Evolutionary conservation across 2,329 filamentous ascomycete species (phyloP), one percentile per base, ranked within the genome.

Genomic region (Trichoderma harzianum): DNA sequence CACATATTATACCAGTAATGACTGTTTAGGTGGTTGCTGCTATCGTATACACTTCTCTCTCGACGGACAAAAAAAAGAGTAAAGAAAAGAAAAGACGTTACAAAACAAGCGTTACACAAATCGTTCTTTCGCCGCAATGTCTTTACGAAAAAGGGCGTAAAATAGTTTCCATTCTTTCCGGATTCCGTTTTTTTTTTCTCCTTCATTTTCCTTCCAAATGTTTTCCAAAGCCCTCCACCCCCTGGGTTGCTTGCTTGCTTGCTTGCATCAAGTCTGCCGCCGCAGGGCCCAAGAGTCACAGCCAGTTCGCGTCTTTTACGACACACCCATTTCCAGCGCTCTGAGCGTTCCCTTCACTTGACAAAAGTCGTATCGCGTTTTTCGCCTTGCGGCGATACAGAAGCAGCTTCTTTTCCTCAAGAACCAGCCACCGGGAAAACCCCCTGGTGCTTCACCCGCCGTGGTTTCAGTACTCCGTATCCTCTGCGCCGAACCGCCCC

Each of bases 401-500:
- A 72, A 71, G 62, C 53, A 66, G 71, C 71, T 72, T 72, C 71
- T 71, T 72, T 72, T 55, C 62, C 71, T 58, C 70, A 69, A 34
- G 34, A 36, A 58, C 67, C 68, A 71, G 71, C 68, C 55, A 71
- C 68, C 61, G 65, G 55, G 65, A 72, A 69, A 72, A 34, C 32
- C 14, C 60, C 70, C 63, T 51, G 65, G 70, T 58, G 70, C 65
- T 65, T 69, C 65, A 72, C 65, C 70, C 63, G 61, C 70, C 58
- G 47, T 72, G 71, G 58, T 66, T 70, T 72, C 71, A 70, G 61
- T 72, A 72, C 71, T 72, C 71, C 71, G 68, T 70, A 61, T 70
- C 68, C 67, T 63, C 71, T 72, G 71, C 71, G 71, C 71, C 71
- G 63, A 72, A 72, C 71, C 71, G 53, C 70, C 66, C 53, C 70